Conservation (phyloP, 345 rosid species). For the Conringia planisiliqua region DNA sequence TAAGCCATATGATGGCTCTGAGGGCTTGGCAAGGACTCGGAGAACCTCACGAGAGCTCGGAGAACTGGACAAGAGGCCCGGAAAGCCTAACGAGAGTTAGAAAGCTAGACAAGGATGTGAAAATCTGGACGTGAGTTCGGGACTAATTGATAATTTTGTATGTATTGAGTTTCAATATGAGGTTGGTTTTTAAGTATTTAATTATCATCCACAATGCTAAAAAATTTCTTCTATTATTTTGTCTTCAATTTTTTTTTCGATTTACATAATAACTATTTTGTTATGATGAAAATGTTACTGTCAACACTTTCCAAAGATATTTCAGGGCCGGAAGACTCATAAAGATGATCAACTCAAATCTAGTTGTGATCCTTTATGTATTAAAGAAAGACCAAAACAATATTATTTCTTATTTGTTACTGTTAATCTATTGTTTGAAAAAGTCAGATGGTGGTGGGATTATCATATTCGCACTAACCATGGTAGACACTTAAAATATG, state of each 20-base stretch:
- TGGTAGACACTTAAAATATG: neutral
- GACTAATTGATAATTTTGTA: too few species aligned
- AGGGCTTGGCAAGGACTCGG: too few species aligned
- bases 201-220: neutral
- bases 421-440: neutral
- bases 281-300: neutral
- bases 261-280: neutral
- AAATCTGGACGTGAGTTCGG: too few species aligned
- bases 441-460: constrained; percentile 1
- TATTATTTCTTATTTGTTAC: neutral
- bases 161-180: neutral
- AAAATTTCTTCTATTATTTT: too few species aligned
- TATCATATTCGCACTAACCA: constrained; percentile 4
- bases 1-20: too few species aligned
- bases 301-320: neutral
- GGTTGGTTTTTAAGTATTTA: neutral
- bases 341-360: neutral
- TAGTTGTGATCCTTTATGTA: neutral
- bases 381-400: neutral
- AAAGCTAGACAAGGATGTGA: too few species aligned
- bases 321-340: neutral
- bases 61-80: too few species aligned
- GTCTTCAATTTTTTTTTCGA: neutral
- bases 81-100: too few species aligned
- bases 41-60: too few species aligned